Base-by-base conservation (phyloP, 192 early-diverging fungal genomes). In the Hyaloraphidium curvatum region DNA sequence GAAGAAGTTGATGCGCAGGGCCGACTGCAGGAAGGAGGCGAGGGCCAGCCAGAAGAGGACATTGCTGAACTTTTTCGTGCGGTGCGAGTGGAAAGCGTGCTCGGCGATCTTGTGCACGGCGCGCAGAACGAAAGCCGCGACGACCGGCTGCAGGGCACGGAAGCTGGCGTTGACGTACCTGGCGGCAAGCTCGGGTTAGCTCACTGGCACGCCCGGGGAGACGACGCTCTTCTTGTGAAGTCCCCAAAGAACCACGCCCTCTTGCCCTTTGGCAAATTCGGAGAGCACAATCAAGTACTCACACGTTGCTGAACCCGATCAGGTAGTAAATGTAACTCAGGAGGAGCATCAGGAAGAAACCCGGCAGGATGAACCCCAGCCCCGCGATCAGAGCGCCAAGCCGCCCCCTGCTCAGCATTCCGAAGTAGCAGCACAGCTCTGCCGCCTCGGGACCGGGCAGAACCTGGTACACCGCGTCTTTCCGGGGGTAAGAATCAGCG, bases 401-500 rank as follows among this genome's bases (percentile, higher is more conserved):
- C 2, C 64, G 28, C 17, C 73, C 73, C 2, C 74, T 55, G 1
- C 68, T 28, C 1, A 75, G 58, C 52, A 54, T 63, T 1, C 72
- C 73, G 52, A 75, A 75, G 39, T 67, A 75, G 62, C 67, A 69
- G 39, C 65, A 68, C 11, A 75, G 60, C 54, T 76, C 73, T 0
- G 74, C 69, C 1, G 73, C 73, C 40, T 75, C 73, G 21, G 73
- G 73, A 11, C 73, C 73, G 2, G 73, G 73, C 50, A 75, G 52
- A 40, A 75, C 62, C 30, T 75, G 74, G 30, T 75, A 75, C 17
- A 76, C 73, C 1, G 69, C 71, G 39, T 67, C n/a, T n/a, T n/a
- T n/a, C n/a, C n/a, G n/a, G n/a, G n/a, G n/a, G n/a, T n/a, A n/a
- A n/a, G n/a, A n/a, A n/a, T n/a, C n/a, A n/a, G n/a, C n/a, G n/a